phyloP scores from a whole-genome alignment of 2,329 filamentous ascomycete genomes.

The Botrytis cinerea region DNA sequence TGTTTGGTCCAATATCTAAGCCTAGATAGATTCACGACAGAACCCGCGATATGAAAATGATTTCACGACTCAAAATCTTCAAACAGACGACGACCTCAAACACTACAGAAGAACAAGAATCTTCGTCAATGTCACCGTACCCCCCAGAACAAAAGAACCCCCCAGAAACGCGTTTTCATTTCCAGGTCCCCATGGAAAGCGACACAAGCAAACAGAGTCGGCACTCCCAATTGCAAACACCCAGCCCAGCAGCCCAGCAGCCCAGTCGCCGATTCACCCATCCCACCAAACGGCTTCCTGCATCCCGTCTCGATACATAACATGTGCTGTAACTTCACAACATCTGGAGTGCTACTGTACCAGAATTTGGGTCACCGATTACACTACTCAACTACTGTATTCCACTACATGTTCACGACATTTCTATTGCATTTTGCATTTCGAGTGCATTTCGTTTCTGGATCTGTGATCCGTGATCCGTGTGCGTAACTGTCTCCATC shows the following conservation, averaged over 20 bases:
- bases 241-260: not conserved
- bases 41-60: not conserved
- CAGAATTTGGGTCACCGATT: not conserved
- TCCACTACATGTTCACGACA: not conserved
- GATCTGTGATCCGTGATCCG: not conserved
- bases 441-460: not conserved
- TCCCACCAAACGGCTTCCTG: constrained; percentile 24
- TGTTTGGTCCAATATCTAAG: not conserved
- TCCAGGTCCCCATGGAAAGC: not conserved
- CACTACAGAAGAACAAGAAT: not conserved
- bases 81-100: not conserved
- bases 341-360: constrained; percentile 2
- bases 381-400: not conserved
- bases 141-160: not conserved
- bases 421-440: constrained; percentile 1
- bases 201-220: not conserved
- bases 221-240: not conserved
- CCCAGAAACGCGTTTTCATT: not conserved
- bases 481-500: constrained; percentile 12
- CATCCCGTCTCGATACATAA: constrained; percentile 24
- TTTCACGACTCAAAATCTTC: not conserved
- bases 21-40: not conserved
- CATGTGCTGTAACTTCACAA: constrained; percentile 22
- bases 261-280: constrained; percentile 24
- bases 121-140: not conserved